These are phyloP conservation scores for Alternaria infectoria DNA, from an alignment of 2,329 filamentous ascomycete species.

Conservation along the genomic window DNA sequence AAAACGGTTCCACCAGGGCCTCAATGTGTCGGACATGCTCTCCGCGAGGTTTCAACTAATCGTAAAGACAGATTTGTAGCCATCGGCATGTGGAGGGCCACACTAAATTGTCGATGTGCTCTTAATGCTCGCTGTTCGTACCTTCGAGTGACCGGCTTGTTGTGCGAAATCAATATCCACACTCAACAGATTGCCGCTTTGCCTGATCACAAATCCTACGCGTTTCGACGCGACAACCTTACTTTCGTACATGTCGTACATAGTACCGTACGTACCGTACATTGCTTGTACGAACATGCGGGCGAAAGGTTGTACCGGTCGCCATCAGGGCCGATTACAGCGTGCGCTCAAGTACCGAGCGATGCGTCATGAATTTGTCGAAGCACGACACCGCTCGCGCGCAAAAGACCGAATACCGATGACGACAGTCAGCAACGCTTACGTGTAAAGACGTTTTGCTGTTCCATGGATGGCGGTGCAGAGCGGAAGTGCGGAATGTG, in stretches of 20 bases:
- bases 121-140: not conserved
- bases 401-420: not conserved
- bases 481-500: not conserved
- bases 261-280: not conserved
- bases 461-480: not conserved
- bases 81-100: not conserved
- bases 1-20: not conserved
- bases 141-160: not conserved
- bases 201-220: not conserved
- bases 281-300: not conserved
- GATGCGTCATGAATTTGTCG: not conserved
- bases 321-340: not conserved
- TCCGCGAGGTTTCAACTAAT: not conserved
- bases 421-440: not conserved
- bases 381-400: not conserved
- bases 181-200: not conserved
- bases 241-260: conserved; percentile 1
- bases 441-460: not conserved
- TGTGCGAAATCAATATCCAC: not conserved
- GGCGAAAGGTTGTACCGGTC: not conserved
- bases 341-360: not conserved
- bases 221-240: not conserved
- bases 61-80: not conserved
- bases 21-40: not conserved
- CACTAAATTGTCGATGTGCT: not conserved